Conservation (phyloP, 768 basidiomycete genomes). For the Naganishia vaughanmartiniae region DNA sequence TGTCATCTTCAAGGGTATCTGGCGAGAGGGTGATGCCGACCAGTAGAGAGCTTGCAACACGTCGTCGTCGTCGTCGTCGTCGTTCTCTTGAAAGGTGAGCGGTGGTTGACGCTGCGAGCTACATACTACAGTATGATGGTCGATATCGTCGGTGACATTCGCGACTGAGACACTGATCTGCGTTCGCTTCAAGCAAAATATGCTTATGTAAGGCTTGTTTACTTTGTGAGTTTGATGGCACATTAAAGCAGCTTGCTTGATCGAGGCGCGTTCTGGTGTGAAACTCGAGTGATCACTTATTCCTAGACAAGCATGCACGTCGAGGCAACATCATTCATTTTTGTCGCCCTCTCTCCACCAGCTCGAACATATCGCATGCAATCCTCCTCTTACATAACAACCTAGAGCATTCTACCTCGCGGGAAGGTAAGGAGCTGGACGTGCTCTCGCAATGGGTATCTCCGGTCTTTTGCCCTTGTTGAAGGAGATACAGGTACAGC, state of each 20-base stretch:
- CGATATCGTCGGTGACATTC: neutral
- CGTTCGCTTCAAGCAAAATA: too few species aligned
- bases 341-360: too few species aligned
- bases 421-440: neutral
- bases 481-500: constrained; percentile 78
- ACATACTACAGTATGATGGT: too few species aligned
- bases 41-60: too few species aligned
- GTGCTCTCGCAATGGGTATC: constrained; percentile 69
- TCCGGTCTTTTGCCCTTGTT: constrained; percentile 82
- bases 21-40: too few species aligned
- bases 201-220: constrained; percentile 2
- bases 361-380: neutral
- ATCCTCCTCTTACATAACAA: neutral
- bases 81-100: too few species aligned
- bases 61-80: too few species aligned
- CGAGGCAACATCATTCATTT: too few species aligned
- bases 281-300: neutral
- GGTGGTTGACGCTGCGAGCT: too few species aligned
- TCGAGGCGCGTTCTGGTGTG: neutral
- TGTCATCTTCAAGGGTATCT: neutral
- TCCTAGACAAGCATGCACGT: too few species aligned
- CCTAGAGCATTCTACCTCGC: neutral
- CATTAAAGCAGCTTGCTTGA: neutral
- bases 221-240: neutral
- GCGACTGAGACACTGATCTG: neutral